Evolutionary conservation across 2,329 filamentous ascomycete species (phyloP).

Genomic region (Cyphellophora europaea): DNA sequence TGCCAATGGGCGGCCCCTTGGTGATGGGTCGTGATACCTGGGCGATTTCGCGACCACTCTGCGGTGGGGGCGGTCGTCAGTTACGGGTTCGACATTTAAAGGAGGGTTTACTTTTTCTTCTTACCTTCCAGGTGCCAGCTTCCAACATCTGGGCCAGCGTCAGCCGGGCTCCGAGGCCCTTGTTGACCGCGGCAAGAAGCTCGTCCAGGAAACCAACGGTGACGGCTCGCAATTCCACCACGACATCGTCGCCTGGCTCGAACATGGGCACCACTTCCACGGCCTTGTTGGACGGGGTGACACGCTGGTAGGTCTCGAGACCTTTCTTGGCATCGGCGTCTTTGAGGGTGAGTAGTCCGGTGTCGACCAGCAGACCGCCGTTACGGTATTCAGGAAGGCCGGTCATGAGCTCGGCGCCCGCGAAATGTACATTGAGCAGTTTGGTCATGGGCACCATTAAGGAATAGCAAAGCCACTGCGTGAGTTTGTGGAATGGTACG

Average conservation of each 20-base stretch:
- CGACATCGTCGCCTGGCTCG: constrained; percentile 63
- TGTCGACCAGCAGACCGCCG: constrained; percentile 76
- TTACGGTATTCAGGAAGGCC: constrained; percentile 89
- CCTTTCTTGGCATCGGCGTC: constrained; percentile 60
- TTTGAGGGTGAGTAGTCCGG: constrained; percentile 72
- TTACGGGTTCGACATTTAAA: no score
- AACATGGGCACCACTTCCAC: constrained; percentile 68
- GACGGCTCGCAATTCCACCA: constrained; percentile 69
- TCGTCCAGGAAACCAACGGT: constrained; percentile 68
- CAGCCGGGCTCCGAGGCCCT: constrained; percentile 58
- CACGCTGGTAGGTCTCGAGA: constrained; percentile 57
- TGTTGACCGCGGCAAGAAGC: constrained; percentile 60
- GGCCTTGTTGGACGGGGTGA: constrained; percentile 63
- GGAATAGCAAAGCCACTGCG: constrained; percentile 90
- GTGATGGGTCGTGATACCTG: constrained; percentile 94
- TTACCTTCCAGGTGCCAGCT: constrained; percentile 95
- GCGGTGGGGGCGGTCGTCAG: constrained; percentile 24
- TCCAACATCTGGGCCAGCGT: constrained; percentile 83
- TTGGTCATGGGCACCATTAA: constrained; percentile 86
- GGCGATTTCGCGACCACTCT: constrained; percentile 90
- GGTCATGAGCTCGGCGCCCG: constrained; percentile 71
- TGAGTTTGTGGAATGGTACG: constrained; percentile 86
- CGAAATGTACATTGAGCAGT: constrained; percentile 70
- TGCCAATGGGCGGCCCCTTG: constrained; percentile 91
- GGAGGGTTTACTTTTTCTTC: constrained; percentile 18